A percentile compares a stretch with the other conserved stretches of the same genome.
These are phyloP conservation scores for Xerocomus tenax DNA, from an alignment of 1,284 basidiomycete genomes.

Conservation along the genomic window DNA sequence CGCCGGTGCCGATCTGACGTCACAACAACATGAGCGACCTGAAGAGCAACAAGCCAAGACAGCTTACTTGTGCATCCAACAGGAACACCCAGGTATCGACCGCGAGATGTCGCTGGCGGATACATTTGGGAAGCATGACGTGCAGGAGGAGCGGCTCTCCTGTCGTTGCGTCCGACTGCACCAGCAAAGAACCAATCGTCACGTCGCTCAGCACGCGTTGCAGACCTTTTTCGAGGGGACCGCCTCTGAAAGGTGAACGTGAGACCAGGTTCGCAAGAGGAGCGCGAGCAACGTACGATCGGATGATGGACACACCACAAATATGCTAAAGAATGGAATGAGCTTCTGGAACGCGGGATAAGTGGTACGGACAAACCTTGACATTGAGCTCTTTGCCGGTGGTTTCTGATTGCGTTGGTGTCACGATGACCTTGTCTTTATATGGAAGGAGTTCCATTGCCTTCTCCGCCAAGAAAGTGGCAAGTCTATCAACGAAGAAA, in stretches of 20 bases:
- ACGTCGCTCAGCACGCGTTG: slow-evolving; percentile 82
- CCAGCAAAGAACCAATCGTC: slow-evolving; percentile 80
- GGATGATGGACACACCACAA: slow-evolving; percentile 77
- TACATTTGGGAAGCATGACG: slow-evolving; percentile 63
- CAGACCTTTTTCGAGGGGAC: slow-evolving; percentile 86
- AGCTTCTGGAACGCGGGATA: background rate
- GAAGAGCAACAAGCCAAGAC: background rate
- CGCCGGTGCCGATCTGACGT: slow-evolving; percentile 82
- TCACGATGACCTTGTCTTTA: slow-evolving; percentile 52
- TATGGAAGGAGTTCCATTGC: slow-evolving; percentile 79
- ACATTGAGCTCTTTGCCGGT: slow-evolving; percentile 59
- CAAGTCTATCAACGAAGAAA: slow-evolving; percentile 79
- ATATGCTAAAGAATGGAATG: slow-evolving; percentile 36
- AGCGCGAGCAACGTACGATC: slow-evolving; percentile 49
- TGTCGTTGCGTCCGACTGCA: slow-evolving; percentile 78
- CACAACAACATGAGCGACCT: background rate
- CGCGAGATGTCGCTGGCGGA: slow-evolving; percentile 61
- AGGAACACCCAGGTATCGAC: slow-evolving; percentile 75
- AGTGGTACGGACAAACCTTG: slow-evolving; percentile 32
- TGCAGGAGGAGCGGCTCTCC: slow-evolving; percentile 88
- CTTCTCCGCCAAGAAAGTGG: slow-evolving; percentile 78
- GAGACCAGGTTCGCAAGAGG: slow-evolving; percentile 5
- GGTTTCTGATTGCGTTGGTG: slow-evolving; percentile 54
- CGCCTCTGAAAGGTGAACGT: slow-evolving; percentile 50
- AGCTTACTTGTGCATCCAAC: slow-evolving; percentile 76